A percentile compares a stretch with the other conserved stretches of the same genome.
Evolutionary conservation across 495 filamentous ascomycete genomes (phyloP).

Genomic region (Trichoderma reesei): DNA sequence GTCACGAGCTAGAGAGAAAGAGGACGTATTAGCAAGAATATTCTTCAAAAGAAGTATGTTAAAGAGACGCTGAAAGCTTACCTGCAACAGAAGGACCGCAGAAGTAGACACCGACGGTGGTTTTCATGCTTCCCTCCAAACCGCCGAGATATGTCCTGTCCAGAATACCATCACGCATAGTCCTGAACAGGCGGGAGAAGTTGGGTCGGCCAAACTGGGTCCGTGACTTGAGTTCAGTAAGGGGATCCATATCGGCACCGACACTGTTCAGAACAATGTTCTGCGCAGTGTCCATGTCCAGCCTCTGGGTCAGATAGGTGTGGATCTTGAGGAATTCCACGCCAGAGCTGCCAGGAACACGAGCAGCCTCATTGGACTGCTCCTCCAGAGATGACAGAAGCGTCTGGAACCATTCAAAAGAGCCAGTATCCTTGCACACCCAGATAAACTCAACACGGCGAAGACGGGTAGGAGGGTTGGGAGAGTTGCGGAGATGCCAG

Average conservation of each 20-base stretch:
- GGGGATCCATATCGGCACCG: slow-evolving; percentile 73
- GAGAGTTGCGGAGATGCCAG: slow-evolving; percentile 82
- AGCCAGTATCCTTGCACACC: slow-evolving; percentile 92
- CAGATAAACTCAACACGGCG: slow-evolving; percentile 98
- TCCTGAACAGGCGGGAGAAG: slow-evolving; percentile 69
- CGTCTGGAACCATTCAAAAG: slow-evolving; percentile 98
- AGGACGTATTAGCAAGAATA: slow-evolving; percentile 20
- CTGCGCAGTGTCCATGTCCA: slow-evolving; percentile 83
- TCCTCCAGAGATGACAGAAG: slow-evolving; percentile 85
- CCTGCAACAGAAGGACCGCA: slow-evolving; percentile 57
- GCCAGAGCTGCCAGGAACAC: slow-evolving; percentile 48
- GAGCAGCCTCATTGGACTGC: slow-evolving; percentile 62
- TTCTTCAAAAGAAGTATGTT: background rate
- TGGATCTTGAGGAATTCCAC: slow-evolving; percentile 94
- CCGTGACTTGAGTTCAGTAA: slow-evolving; percentile 79
- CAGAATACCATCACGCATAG: slow-evolving; percentile 79
- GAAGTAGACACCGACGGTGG: slow-evolving; percentile 95
- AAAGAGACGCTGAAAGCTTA: slow-evolving; percentile 21
- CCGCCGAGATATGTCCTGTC: slow-evolving; percentile 78
- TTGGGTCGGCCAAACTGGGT: slow-evolving; percentile 97
- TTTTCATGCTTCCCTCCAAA: slow-evolving; percentile 59
- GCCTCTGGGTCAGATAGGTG: slow-evolving; percentile 89
- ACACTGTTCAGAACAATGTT: slow-evolving; percentile 97
- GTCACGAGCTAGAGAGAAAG: slow-evolving; percentile 55
- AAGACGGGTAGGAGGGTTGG: slow-evolving; percentile 77